These are phyloP conservation scores for Macrolepiota albuminosa DNA, from an alignment of 768 basidiomycete genomes.

Conservation along the genomic window DNA sequence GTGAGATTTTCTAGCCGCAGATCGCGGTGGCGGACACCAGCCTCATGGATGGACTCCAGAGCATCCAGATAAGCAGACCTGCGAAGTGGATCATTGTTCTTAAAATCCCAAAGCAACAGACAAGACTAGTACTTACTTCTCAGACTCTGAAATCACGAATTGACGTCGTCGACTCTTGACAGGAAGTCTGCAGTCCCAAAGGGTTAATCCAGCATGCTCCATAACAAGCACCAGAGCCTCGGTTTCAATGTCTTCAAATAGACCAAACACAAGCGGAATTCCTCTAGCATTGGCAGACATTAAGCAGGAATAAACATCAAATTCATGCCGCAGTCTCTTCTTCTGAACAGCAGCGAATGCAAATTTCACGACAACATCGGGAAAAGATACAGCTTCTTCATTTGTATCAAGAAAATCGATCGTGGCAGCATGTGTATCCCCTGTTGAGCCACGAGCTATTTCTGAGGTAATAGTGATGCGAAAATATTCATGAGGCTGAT, in stretches of 20 bases:
- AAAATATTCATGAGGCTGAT: constrained; percentile 9
- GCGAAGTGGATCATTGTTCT: not conserved
- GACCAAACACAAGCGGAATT: constrained; percentile 11
- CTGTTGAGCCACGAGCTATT: constrained; percentile 13
- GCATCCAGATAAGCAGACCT: not conserved
- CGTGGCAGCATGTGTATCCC: constrained; percentile 12
- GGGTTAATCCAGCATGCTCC: constrained; percentile 1
- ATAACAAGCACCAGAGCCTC: constrained; percentile 6
- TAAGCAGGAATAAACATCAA: constrained; percentile 8
- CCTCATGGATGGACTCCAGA: not conserved
- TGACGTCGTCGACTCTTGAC: not conserved
- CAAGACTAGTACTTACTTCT: not conserved
- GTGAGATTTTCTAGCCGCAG: not conserved
- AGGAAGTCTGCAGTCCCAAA: not conserved
- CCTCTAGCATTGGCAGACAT: constrained; percentile 2
- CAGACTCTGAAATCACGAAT: not conserved
- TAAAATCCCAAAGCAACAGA: too few species aligned
- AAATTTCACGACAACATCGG: constrained; percentile 13
- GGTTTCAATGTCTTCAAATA: constrained; percentile 12
- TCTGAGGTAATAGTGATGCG: constrained; percentile 12
- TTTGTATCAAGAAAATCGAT: constrained; percentile 1
- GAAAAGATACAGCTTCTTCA: not conserved
- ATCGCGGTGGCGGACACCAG: not conserved
- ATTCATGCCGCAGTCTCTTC: constrained; percentile 10
- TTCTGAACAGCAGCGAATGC: constrained; percentile 5